These are phyloP conservation scores for Phytophthora ohioensis DNA, from an alignment of 352 stramenopile genomes.

Conservation along the genomic window DNA sequence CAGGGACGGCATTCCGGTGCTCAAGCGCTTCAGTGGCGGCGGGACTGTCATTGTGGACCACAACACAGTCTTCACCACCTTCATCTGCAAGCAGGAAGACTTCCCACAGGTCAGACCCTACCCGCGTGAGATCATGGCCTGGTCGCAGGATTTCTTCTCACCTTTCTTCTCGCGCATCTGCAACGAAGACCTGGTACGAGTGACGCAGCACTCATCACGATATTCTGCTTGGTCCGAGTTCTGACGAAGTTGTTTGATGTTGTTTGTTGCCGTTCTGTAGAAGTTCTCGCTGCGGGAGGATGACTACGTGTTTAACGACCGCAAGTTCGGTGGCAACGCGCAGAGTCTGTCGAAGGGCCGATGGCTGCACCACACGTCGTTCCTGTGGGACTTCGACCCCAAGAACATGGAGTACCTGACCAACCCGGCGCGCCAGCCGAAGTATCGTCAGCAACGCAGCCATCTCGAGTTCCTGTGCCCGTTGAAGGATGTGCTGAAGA, in stretches of 20 bases:
- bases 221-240: not conserved
- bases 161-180: slow-evolving; percentile 80
- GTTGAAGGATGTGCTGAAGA: slow-evolving; percentile 79
- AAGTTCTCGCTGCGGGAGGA: slow-evolving; percentile 94
- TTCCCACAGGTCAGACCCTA: slow-evolving; percentile 84
- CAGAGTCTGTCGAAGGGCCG: slow-evolving; percentile 95
- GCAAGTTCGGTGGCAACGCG: slow-evolving; percentile 97
- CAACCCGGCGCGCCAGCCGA: slow-evolving; percentile 94
- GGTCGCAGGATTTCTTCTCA: slow-evolving; percentile 84
- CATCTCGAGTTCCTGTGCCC: slow-evolving; percentile 95
- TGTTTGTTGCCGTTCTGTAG: slow-evolving; percentile 33
- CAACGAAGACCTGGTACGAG: slow-evolving; percentile 33
- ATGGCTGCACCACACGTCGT: slow-evolving; percentile 98
- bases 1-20: slow-evolving; percentile 85
- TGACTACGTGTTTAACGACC: slow-evolving; percentile 96
- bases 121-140: slow-evolving; percentile 94
- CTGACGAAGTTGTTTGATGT: slow-evolving; percentile 4
- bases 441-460: slow-evolving; percentile 93
- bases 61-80: slow-evolving; percentile 93
- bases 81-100: slow-evolving; percentile 89
- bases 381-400: slow-evolving; percentile 96
- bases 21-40: slow-evolving; percentile 97
- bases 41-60: slow-evolving; percentile 98
- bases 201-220: not conserved
- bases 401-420: slow-evolving; percentile 96